A percentile compares a stretch with the other conserved stretches of the same genome.
Evolutionary conservation across 306 rosid genomes (phyloP).

Genomic region (Lablab purpureus): DNA sequence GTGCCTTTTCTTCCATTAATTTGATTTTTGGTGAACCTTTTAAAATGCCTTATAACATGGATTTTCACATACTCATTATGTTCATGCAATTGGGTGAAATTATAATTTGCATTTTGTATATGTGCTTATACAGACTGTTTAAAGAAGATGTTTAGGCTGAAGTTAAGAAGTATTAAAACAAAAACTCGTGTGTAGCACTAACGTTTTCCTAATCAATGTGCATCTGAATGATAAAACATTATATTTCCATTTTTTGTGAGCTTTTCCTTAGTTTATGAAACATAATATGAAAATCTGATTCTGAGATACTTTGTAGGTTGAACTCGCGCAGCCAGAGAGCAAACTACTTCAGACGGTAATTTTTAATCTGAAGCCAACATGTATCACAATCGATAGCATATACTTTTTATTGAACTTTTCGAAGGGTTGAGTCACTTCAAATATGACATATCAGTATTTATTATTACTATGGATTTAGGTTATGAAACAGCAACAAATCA

Average conservation of each 20-base stretch:
- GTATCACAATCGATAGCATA: background rate
- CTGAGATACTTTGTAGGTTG: slow-evolving; percentile 54
- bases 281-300: slow-evolving; percentile 43
- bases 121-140: too few relatives aligned
- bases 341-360: slow-evolving; percentile 72
- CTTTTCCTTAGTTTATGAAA: slow-evolving; percentile 26
- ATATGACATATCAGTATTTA: background rate
- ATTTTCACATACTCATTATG: background rate
- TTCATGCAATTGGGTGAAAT: background rate
- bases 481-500: slow-evolving; percentile 70
- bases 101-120: slow-evolving; percentile 9
- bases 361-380: slow-evolving; percentile 1
- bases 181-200: too few relatives aligned
- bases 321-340: slow-evolving; percentile 59
- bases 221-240: background rate
- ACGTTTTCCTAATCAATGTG: background rate
- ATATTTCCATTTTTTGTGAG: slow-evolving; percentile 20
- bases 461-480: slow-evolving; percentile 54
- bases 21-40: background rate
- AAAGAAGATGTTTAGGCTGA: too few relatives aligned
- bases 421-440: slow-evolving; percentile 4
- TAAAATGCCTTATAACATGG: background rate
- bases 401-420: slow-evolving; percentile 2
- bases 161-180: too few relatives aligned
- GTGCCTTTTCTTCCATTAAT: slow-evolving; percentile 10